phyloP scores from a whole-genome alignment of 2,329 filamentous ascomycete species.

The Penicillium frequentans region DNA sequence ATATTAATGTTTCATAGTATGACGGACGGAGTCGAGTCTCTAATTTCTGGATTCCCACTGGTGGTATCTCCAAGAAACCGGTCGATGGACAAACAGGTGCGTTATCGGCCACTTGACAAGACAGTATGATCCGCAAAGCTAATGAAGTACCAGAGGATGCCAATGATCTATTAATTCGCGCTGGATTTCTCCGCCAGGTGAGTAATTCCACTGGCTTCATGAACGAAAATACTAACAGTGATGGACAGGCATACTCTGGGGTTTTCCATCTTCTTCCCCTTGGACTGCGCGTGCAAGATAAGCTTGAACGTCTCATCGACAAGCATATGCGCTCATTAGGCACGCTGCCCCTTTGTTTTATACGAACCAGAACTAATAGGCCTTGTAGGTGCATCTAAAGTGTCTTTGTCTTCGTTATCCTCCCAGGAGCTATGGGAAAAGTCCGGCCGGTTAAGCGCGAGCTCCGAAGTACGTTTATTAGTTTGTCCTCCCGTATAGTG shows the following conservation, averaged over 20 bases:
- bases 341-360: slow-evolving; percentile 35
- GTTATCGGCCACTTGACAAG: not conserved
- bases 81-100: slow-evolving; percentile 49
- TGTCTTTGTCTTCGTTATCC: slow-evolving; percentile 48
- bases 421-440: slow-evolving; percentile 79
- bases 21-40: slow-evolving; percentile 65
- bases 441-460: slow-evolving; percentile 75
- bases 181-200: slow-evolving; percentile 73
- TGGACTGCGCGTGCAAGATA: slow-evolving; percentile 82
- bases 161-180: slow-evolving; percentile 66
- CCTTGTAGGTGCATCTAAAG: slow-evolving; percentile 21
- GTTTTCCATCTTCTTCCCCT: slow-evolving; percentile 91
- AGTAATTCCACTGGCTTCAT: slow-evolving; percentile 12
- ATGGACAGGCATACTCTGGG: slow-evolving; percentile 71
- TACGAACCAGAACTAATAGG: not conserved
- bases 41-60: slow-evolving; percentile 76
- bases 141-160: slow-evolving; percentile 51
- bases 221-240: not conserved
- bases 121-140: slow-evolving; percentile 35
- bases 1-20: slow-evolving; percentile 38
- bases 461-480: slow-evolving; percentile 64
- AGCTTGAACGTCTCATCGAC: slow-evolving; percentile 81
- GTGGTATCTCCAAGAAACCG: slow-evolving; percentile 60
- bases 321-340: slow-evolving; percentile 80
- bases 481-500: not conserved